Evolutionary conservation across 805 yeast genomes (phyloP).

Genomic region (Kuraishia molischiana): DNA sequence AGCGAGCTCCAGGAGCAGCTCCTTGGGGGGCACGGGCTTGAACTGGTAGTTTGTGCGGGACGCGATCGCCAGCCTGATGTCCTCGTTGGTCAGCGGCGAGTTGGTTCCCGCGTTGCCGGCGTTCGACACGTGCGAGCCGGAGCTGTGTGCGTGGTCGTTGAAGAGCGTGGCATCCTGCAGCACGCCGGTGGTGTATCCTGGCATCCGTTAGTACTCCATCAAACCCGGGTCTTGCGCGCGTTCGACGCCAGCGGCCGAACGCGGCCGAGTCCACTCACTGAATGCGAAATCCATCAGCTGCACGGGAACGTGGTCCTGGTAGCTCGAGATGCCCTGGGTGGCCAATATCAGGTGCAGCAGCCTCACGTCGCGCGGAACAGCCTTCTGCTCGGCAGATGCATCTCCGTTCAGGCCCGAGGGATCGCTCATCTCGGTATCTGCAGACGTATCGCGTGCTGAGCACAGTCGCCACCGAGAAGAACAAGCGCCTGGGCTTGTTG

Average conservation of each 20-base stretch:
- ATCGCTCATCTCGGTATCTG: neutral
- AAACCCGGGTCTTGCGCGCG: too few species aligned
- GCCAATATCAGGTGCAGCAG: conserved; percentile 85
- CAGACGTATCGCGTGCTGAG: too few species aligned
- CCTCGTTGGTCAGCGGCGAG: conserved; percentile 70
- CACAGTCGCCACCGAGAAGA: too few species aligned
- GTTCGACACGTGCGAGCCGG: conserved; percentile 20
- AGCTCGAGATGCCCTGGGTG: conserved; percentile 82
- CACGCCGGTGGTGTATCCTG: conserved; percentile 72
- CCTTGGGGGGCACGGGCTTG: conserved; percentile 94
- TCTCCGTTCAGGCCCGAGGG: neutral
- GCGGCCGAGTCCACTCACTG: conserved; percentile 29
- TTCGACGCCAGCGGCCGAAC: too few species aligned
- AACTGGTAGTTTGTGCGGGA: conserved; percentile 94
- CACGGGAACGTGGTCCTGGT: conserved; percentile 92
- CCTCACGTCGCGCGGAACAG: conserved; percentile 83
- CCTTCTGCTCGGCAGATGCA: conserved; percentile 6
- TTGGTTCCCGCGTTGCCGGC: conserved; percentile 28
- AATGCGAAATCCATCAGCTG: conserved; percentile 97
- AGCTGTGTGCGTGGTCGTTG: conserved; percentile 64
- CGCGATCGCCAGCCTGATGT: conserved; percentile 83
- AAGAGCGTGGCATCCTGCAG: conserved; percentile 84
- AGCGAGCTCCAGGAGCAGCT: conserved; percentile 81
- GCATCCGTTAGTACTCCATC: neutral
- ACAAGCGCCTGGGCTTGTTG: too few species aligned